Percentiles rank a stretch among this genome's conserved stretches.
These are phyloP conservation scores for Sedum album DNA, from an alignment of 164 flowering plant species.

Conservation along the genomic window DNA sequence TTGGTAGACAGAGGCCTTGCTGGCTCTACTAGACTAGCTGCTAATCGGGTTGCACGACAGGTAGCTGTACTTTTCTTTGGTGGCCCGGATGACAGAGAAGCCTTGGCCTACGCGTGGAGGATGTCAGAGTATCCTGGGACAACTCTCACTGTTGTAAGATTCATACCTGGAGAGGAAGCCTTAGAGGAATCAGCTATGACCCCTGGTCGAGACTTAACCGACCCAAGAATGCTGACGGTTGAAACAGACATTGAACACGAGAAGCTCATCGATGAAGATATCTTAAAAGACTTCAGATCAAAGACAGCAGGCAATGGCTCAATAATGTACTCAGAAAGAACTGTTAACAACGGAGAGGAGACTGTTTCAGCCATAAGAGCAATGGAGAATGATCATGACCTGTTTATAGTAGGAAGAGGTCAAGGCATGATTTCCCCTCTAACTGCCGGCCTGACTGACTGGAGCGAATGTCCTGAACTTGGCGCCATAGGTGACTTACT, in stretches of 20 bases:
- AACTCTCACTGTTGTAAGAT: constrained; percentile 5
- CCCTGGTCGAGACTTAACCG: neutral
- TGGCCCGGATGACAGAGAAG: constrained; percentile 10
- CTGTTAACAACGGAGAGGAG: constrained; percentile 10
- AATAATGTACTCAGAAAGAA: neutral
- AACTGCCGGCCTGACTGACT: constrained; percentile 7
- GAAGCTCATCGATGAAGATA: neutral
- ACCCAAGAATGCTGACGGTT: constrained; percentile 2
- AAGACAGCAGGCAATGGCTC: neutral
- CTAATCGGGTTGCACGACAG: constrained; percentile 1
- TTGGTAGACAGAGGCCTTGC: constrained; percentile 9
- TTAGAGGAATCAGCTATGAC: neutral
- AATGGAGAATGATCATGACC: constrained; percentile 4
- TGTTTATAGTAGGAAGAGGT: constrained; percentile 11
- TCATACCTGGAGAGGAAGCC: constrained; percentile 9
- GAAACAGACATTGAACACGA: neutral
- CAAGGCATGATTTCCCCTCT: constrained; percentile 9
- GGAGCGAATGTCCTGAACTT: constrained; percentile 9
- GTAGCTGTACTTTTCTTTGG: constrained; percentile 8
- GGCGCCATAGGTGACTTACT: constrained; percentile 8
- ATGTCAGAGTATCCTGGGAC: constrained; percentile 6
- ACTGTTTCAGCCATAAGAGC: constrained; percentile 4
- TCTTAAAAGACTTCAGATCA: neutral
- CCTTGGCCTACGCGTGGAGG: constrained; percentile 6
- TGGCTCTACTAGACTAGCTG: neutral